phyloP scores from a whole-genome alignment of 2,329 filamentous ascomycete genomes.

The Nemania sp. region DNA sequence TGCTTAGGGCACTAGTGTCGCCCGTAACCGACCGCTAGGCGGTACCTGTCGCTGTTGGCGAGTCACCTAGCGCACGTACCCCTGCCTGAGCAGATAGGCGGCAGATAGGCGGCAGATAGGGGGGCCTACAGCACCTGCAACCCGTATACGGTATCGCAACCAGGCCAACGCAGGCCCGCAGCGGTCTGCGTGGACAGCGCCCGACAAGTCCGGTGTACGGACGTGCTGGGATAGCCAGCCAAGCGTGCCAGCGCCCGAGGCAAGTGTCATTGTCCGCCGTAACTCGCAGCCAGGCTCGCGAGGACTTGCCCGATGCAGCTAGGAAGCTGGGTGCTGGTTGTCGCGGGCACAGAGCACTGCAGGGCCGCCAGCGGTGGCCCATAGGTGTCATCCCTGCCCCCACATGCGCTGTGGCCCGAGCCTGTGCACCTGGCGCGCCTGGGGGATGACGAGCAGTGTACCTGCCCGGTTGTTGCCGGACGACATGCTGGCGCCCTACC shows the following conservation, averaged over 20 bases:
- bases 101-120: too few relatives aligned
- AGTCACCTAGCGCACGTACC: too few relatives aligned
- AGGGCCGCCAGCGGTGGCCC: slow-evolving; percentile 2
- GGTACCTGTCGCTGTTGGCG: too few relatives aligned
- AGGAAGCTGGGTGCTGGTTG: slow-evolving; percentile 26
- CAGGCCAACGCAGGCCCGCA: background rate
- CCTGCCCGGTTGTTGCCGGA: slow-evolving; percentile 6
- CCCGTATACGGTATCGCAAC: too few relatives aligned
- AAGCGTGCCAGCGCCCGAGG: slow-evolving; percentile 7
- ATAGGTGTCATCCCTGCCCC: background rate
- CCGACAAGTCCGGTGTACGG: slow-evolving; percentile 18
- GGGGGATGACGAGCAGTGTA: slow-evolving; percentile 8
- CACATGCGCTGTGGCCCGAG: slow-evolving; percentile 13
- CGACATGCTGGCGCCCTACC: slow-evolving; percentile 14
- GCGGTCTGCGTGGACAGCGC: background rate
- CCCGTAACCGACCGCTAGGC: background rate
- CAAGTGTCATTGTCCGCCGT: slow-evolving; percentile 1
- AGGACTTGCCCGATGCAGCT: slow-evolving; percentile 37
- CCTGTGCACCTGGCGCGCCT: too few relatives aligned
- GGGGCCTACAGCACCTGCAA: too few relatives aligned
- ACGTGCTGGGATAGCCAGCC: slow-evolving; percentile 11
- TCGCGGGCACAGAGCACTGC: slow-evolving; percentile 1
- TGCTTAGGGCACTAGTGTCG: background rate
- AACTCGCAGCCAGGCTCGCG: slow-evolving; percentile 28
- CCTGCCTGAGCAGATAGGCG: too few relatives aligned